Base-by-base conservation (phyloP, 169 alveolate genomes). In the Eimeria necatrix region DNA sequence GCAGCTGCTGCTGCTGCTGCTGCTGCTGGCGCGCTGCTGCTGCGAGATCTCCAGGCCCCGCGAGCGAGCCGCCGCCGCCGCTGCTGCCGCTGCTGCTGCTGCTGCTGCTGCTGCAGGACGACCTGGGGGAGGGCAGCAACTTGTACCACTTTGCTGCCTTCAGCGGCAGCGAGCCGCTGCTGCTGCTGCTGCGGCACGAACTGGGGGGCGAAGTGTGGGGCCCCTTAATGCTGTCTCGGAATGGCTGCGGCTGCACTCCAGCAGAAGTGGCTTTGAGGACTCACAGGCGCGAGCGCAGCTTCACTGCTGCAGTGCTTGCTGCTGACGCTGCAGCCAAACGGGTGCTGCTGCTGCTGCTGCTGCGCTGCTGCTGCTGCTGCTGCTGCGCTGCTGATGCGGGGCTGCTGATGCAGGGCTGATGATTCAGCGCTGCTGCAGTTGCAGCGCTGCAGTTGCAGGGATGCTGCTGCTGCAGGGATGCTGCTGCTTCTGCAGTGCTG, bases 1-100 rank as follows among this genome's bases (percentile, higher is more conserved):
- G 84, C n/a, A 12, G 84, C 84, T 26, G 84, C 52, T 26, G 53
- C 24, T 73, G 84, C 84, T 73, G 53, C 53, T 73, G 84, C 84
- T 32, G 84, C 84, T 68, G 78, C 20, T 68, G 78, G 26, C 16
- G 78, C 26, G 78, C 78, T 68, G 78, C 26, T 68, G 78, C 78
- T 16, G 46, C 78, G 20, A 68, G 20, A 18, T 8, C 46, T n/a
- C 6, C 16, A 5, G 20, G 6, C 26, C 26, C 78, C 16, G 26
- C 16, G 6, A n/a, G 26, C 16, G 26, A 9, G 78, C 20, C 46
- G 78, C 78, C 16, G 10, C 24, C 20, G 48, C 84, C 24, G 53
- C 53, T 73, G 84, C 48, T 73, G 84, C 84, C 20, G 84, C 20
- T 73, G 32, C 20, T 73, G 53, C 20, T 73, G 84, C 84, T 73